phyloP scores from a whole-genome alignment of 129 eudicot species.

The Logfia minima region DNA sequence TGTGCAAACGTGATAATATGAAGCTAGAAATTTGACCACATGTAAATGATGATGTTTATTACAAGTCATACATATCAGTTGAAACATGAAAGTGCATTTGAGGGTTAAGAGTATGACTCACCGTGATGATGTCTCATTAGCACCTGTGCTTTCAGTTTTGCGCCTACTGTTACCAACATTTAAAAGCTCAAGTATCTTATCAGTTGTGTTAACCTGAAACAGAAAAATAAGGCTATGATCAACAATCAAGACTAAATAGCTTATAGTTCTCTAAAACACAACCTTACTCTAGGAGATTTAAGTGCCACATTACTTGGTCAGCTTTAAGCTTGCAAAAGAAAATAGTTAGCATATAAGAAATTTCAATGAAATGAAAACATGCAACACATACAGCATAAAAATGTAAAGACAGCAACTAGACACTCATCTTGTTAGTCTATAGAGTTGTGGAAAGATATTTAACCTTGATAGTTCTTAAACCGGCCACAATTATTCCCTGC shows the following conservation, averaged over 20 bases:
- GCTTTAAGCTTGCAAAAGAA: background rate
- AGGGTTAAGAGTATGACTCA: constrained; percentile 39
- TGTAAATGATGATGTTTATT: background rate
- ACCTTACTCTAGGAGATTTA: background rate
- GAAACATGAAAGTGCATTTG: constrained; percentile 15
- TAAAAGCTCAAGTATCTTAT: constrained; percentile 84
- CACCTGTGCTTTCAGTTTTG: constrained; percentile 94
- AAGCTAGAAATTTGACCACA: background rate
- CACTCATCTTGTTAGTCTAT: background rate
- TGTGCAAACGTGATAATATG: background rate
- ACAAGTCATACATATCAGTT: background rate
- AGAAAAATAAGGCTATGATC: constrained; percentile 26
- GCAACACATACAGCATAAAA: background rate
- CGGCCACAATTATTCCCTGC: constrained; percentile 83
- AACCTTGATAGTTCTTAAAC: constrained; percentile 87
- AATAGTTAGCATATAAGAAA: background rate
- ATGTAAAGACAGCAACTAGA: background rate
- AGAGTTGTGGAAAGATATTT: background rate
- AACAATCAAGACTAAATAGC: constrained; percentile 1
- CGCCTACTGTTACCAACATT: constrained; percentile 90
- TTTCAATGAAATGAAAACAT: background rate
- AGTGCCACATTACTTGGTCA: background rate
- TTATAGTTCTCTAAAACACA: constrained; percentile 8
- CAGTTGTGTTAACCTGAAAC: constrained; percentile 81
- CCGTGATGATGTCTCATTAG: constrained; percentile 92